Percentiles rank a stretch among this genome's conserved stretches.
phyloP scores from a whole-genome alignment of 495 filamentous ascomycete species.

The Ramalina intermedia region DNA sequence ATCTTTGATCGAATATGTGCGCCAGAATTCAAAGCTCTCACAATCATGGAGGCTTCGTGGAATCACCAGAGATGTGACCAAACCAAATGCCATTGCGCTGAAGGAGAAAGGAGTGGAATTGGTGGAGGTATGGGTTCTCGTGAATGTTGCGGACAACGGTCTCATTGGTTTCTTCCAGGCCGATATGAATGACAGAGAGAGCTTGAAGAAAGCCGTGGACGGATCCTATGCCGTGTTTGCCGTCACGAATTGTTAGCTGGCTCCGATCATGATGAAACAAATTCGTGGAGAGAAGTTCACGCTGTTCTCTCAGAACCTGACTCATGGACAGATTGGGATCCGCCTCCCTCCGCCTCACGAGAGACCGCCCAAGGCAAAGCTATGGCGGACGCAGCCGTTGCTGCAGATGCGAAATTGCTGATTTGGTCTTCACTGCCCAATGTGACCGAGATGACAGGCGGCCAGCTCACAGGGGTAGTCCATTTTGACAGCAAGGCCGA shows the following conservation, averaged over 20 bases:
- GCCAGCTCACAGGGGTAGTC: constrained; percentile 20
- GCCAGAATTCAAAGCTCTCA: constrained; percentile 32
- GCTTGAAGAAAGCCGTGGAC: constrained; percentile 28
- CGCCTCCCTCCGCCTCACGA: too few relatives aligned
- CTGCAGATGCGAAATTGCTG: constrained; percentile 28
- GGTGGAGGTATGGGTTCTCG: too few relatives aligned
- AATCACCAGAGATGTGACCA: constrained; percentile 29
- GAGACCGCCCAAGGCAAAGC: constrained; percentile 20
- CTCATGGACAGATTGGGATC: too few relatives aligned
- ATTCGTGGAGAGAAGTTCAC: too few relatives aligned
- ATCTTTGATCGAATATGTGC: constrained; percentile 38
- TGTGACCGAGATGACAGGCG: constrained; percentile 20
- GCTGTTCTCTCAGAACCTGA: too few relatives aligned
- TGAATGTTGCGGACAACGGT: too few relatives aligned
- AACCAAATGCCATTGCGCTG: constrained; percentile 15
- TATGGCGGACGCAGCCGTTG: constrained; percentile 32
- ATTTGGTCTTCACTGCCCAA: constrained; percentile 36
- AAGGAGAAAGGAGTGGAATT: constrained; percentile 17
- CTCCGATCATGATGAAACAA: constrained; percentile 13
- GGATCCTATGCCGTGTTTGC: constrained; percentile 34
- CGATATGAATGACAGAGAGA: constrained; percentile 22
- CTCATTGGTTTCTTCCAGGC: constrained; percentile 11
- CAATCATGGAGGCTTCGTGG: constrained; percentile 37
- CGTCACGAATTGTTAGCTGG: constrained; percentile 28
- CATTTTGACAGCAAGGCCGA: constrained; percentile 27